These are phyloP conservation scores for Maudiozyma humilis DNA, from an alignment of 1,139 yeast species.

Conservation along the genomic window DNA sequence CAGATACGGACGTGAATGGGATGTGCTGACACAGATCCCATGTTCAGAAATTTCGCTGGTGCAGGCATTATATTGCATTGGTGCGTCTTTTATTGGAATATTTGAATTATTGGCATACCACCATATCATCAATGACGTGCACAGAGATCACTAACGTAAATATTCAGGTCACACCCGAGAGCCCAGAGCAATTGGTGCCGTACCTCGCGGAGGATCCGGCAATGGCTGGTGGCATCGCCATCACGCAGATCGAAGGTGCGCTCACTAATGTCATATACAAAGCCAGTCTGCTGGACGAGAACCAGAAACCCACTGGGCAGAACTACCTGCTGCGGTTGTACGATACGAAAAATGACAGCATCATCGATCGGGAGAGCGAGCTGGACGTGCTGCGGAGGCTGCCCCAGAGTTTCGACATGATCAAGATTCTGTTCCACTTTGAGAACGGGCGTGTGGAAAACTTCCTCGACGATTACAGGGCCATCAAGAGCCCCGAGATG, in stretches of 20 bases:
- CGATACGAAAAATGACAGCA: constrained; percentile 77
- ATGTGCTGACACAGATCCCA: not conserved
- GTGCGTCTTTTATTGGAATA: no score
- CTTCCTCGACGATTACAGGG: constrained; percentile 55
- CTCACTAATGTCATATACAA: constrained; percentile 71
- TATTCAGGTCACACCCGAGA: constrained; percentile 7
- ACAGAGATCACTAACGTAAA: constrained; percentile 2
- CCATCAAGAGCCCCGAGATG: constrained; percentile 57
- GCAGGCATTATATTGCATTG: no score
- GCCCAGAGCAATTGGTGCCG: constrained; percentile 34
- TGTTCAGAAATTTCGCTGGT: no score
- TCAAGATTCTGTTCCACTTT: constrained; percentile 67
- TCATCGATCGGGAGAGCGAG: constrained; percentile 75
- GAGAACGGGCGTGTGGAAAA: constrained; percentile 88
- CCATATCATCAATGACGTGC: constrained; percentile 1
- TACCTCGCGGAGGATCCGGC: constrained; percentile 41
- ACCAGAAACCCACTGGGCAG: constrained; percentile 9
- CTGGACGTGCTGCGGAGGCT: constrained; percentile 58
- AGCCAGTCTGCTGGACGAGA: constrained; percentile 4
- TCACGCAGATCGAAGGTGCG: constrained; percentile 52
- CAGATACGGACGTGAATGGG: not conserved
- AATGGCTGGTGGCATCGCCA: constrained; percentile 4
- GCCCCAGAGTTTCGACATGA: constrained; percentile 55
- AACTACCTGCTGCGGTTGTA: constrained; percentile 62
- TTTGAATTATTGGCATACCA: no score